Percentiles rank a stretch among this genome's conserved stretches.
These are phyloP conservation scores for Penicillium sclerotigenum DNA, from an alignment of 2,329 filamentous ascomycete species.

Conservation along the genomic window DNA sequence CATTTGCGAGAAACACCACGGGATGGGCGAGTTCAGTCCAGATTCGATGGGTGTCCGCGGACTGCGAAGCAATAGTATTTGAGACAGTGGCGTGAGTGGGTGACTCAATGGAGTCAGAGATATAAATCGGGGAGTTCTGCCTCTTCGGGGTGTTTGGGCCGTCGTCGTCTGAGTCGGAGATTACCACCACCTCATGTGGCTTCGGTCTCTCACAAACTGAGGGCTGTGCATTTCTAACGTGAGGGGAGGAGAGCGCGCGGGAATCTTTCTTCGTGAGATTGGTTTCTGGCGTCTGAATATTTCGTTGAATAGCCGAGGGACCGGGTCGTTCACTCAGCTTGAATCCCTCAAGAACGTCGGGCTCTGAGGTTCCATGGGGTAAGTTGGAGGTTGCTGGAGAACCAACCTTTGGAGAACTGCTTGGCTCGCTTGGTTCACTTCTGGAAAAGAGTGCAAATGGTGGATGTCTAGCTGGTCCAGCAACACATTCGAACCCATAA, in stretches of 20 bases:
- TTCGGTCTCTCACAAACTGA: neutral
- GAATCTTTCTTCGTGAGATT: neutral
- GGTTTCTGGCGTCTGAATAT: neutral
- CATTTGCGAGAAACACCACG: constrained; percentile 36
- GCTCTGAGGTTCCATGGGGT: neutral
- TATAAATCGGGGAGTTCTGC: neutral
- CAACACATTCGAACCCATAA: constrained; percentile 32
- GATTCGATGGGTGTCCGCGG: constrained; percentile 21
- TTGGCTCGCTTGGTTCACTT: neutral
- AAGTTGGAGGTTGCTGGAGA: neutral
- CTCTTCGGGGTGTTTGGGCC: neutral
- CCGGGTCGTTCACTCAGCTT: neutral
- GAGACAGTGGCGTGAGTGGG: neutral
- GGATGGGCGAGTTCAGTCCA: constrained; percentile 42
- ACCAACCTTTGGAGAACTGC: neutral
- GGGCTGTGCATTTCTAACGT: too few species aligned
- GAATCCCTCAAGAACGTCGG: neutral
- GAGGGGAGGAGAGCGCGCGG: neutral
- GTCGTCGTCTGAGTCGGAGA: neutral
- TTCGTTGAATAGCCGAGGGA: neutral
- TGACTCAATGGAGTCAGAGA: neutral
- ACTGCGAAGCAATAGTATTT: neutral
- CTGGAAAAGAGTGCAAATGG: neutral
- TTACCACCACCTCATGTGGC: neutral
- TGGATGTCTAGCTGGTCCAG: constrained; percentile 30